Conservation (phyloP, 2,329 filamentous ascomycete species). For the Ophiosphaerella narmari region DNA sequence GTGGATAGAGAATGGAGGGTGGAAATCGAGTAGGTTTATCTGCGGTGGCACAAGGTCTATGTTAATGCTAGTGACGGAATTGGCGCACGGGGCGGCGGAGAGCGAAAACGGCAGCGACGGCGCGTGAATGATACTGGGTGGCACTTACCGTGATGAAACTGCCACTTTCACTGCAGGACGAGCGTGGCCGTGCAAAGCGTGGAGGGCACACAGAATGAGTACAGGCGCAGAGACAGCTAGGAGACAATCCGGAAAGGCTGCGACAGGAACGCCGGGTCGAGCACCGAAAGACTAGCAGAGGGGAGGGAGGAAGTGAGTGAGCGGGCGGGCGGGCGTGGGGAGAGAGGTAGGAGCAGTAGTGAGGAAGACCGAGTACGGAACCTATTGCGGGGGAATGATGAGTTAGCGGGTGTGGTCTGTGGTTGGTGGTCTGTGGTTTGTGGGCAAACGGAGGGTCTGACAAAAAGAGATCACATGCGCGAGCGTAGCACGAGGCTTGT, state of each 20-base stretch:
- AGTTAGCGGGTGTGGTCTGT: constrained; percentile 20
- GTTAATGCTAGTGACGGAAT: constrained; percentile 32
- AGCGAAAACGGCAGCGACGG: constrained; percentile 11
- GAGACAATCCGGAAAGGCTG: constrained; percentile 36
- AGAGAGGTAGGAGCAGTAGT: constrained; percentile 30
- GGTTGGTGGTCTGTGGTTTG: constrained; percentile 17
- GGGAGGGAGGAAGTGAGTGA: constrained; percentile 3
- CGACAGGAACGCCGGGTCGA: constrained; percentile 40
- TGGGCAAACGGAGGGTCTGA: constrained; percentile 23
- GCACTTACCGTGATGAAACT: constrained; percentile 31
- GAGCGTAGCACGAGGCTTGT: constrained; percentile 33
- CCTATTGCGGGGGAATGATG: no score
- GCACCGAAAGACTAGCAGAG: constrained; percentile 27
- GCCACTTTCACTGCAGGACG: constrained; percentile 10
- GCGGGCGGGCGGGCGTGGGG: constrained; percentile 40
- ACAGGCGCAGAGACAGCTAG: constrained; percentile 29
- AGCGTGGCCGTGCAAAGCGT: constrained; percentile 20
- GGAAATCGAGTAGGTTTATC: constrained; percentile 26
- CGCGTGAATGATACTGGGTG: constrained; percentile 15
- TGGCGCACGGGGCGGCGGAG: constrained; percentile 11
- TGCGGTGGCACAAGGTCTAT: constrained; percentile 15
- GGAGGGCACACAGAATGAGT: constrained; percentile 17
- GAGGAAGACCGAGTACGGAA: no score
- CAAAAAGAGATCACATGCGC: constrained; percentile 39
- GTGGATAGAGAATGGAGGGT: constrained; percentile 21